These are phyloP conservation scores for Rhipidocladum racemiflorum DNA, from an alignment of 176 grass and related monocot genomes.

Conservation along the genomic window DNA sequence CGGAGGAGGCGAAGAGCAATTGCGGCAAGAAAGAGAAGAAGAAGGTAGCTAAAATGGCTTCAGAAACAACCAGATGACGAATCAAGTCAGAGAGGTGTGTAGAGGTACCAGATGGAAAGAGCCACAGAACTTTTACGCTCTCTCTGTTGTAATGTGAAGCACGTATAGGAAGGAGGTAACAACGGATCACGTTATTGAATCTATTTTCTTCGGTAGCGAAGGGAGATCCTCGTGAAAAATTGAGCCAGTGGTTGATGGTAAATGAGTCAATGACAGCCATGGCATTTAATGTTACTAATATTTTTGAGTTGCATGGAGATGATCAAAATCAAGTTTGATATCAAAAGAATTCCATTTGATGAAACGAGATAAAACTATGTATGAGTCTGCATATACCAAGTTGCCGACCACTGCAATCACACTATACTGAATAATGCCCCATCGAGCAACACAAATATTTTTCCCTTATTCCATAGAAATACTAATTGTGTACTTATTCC, in stretches of 20 bases:
- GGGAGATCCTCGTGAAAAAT: not conserved
- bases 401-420: too few species aligned
- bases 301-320: too few species aligned
- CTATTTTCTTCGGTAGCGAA: slow-evolving; percentile 7
- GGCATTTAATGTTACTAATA: not conserved
- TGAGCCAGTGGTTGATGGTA: slow-evolving; percentile 14
- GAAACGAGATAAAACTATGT: too few species aligned
- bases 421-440: too few species aligned
- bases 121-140: not conserved
- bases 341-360: too few species aligned
- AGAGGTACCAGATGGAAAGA: slow-evolving; percentile 26
- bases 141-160: slow-evolving; percentile 9
- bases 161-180: slow-evolving; percentile 43
- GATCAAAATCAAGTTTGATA: not conserved
- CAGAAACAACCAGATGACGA: slow-evolving; percentile 8
- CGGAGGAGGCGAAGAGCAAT: slow-evolving; percentile 8
- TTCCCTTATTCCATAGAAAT: too few species aligned
- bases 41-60: slow-evolving; percentile 22
- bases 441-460: too few species aligned
- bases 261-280: not conserved
- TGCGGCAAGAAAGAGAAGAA: slow-evolving; percentile 6
- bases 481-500: too few species aligned
- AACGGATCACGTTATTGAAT: slow-evolving; percentile 1
- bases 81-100: slow-evolving; percentile 13
- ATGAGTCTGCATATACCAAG: too few species aligned